Evolutionary conservation across 345 rosid genomes (phyloP).

Genomic region (Eucalyptus shirleyi): DNA sequence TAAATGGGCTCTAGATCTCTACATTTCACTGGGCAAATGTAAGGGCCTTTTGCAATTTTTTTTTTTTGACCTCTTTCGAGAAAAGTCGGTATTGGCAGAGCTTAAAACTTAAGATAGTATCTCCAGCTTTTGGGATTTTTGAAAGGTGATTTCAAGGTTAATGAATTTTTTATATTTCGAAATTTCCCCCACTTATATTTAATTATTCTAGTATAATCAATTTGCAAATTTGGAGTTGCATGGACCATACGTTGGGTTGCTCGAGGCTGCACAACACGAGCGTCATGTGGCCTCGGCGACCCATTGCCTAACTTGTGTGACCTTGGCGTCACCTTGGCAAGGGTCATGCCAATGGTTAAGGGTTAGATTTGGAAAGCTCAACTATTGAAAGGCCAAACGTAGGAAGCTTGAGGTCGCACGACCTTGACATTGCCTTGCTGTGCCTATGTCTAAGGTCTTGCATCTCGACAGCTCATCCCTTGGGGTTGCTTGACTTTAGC

Average conservation of each 20-base stretch:
- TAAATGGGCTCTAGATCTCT: not conserved
- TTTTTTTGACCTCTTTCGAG: rapidly evolving
- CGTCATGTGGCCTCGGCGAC: rapidly evolving
- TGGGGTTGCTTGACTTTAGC: not conserved
- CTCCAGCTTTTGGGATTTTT: rapidly evolving
- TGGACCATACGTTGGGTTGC: too few relatives aligned
- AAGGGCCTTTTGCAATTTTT: not conserved
- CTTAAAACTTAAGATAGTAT: not conserved
- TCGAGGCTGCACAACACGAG: rapidly evolving
- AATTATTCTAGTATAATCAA: too few relatives aligned
- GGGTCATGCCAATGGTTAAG: rapidly evolving
- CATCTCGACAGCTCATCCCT: rapidly evolving
- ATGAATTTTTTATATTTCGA: too few relatives aligned
- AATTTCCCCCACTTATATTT: too few relatives aligned
- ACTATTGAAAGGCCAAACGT: not conserved
- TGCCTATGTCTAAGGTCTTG: not conserved
- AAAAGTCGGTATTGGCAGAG: not conserved
- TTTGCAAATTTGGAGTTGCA: rapidly evolving
- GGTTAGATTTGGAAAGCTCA: not conserved
- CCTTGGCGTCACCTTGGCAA: rapidly evolving
- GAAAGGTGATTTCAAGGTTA: not conserved
- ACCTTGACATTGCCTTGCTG: not conserved
- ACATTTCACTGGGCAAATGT: not conserved
- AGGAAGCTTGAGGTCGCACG: not conserved
- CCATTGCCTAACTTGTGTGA: too few relatives aligned